A percentile compares a stretch with the other conserved stretches of the same genome.
phyloP scores from a whole-genome alignment of 306 rosid species.

The Glycine tomentella region DNA sequence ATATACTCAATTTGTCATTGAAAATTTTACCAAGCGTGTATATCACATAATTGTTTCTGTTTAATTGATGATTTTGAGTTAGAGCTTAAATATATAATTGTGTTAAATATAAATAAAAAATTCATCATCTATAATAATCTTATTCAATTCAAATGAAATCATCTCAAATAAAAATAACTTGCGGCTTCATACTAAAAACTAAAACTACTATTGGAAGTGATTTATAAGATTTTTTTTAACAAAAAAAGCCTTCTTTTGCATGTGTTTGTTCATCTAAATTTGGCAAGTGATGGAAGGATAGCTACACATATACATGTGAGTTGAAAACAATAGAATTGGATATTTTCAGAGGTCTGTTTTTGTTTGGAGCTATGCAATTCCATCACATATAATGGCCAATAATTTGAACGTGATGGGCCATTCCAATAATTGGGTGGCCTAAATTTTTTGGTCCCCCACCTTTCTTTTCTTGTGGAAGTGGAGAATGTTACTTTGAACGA shows the following conservation, averaged over 20 bases:
- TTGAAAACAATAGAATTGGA: constrained; percentile 5
- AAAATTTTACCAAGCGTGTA: too few relatives aligned
- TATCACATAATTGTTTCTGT: too few relatives aligned
- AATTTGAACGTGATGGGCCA: background rate
- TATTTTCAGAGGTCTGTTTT: constrained; percentile 29
- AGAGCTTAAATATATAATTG: too few relatives aligned
- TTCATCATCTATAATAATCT: too few relatives aligned
- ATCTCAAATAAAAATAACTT: too few relatives aligned
- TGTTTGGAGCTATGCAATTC: background rate
- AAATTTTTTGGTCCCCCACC: constrained; percentile 51
- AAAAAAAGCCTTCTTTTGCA: background rate
- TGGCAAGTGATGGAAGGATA: background rate
- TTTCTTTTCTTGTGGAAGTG: constrained; percentile 3
- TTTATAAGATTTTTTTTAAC: too few relatives aligned
- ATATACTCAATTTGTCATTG: too few relatives aligned
- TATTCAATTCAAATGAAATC: too few relatives aligned
- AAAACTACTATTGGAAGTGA: background rate
- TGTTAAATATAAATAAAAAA: too few relatives aligned
- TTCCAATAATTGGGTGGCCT: constrained; percentile 41
- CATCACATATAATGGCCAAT: constrained; percentile 20
- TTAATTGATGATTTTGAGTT: too few relatives aligned
- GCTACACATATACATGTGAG: background rate
- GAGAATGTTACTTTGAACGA: constrained; percentile 13
- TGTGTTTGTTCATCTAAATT: background rate
- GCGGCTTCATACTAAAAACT: too few relatives aligned